A percentile compares a stretch with the other conserved stretches of the same genome.
Evolutionary conservation across 306 rosid species (phyloP).

Genomic region (Quercus gilva): DNA sequence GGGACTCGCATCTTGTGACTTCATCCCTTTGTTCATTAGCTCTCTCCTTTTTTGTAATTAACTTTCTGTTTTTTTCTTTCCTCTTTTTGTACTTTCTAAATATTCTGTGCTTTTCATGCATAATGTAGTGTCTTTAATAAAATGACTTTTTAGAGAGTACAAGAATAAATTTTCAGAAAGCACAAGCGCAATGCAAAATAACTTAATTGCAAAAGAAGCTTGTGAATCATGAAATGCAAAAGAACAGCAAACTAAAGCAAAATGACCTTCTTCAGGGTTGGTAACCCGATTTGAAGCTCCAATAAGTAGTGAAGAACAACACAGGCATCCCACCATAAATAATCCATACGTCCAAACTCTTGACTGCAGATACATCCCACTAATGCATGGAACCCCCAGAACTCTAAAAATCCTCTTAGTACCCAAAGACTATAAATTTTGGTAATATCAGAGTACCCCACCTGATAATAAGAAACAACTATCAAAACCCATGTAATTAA

Average conservation of each 20-base stretch:
- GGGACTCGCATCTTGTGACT: neutral
- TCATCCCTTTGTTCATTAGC: neutral
- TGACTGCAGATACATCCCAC: constrained; percentile 49
- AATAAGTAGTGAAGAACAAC: constrained; percentile 39
- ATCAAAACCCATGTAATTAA: neutral
- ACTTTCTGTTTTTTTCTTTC: too few species aligned
- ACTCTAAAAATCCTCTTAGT: constrained; percentile 19
- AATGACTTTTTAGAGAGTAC: neutral
- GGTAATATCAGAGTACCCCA: constrained; percentile 6
- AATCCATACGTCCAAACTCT: constrained; percentile 37
- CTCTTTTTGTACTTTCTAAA: too few species aligned
- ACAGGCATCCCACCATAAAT: constrained; percentile 40
- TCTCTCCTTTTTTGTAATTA: too few species aligned
- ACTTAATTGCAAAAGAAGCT: constrained; percentile 1
- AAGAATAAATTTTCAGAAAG: neutral
- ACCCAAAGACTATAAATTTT: constrained; percentile 9
- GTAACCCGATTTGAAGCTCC: constrained; percentile 37
- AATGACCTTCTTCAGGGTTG: constrained; percentile 61
- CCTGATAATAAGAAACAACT: constrained; percentile 32
- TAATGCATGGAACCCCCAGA: constrained; percentile 10
- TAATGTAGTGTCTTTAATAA: neutral
- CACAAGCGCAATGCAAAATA: neutral
- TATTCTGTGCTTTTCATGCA: neutral
- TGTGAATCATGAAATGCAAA: constrained; percentile 8
- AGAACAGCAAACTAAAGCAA: neutral